Conservation (phyloP, 2,329 filamentous ascomycete species). For the Colletotrichum sp. region DNA sequence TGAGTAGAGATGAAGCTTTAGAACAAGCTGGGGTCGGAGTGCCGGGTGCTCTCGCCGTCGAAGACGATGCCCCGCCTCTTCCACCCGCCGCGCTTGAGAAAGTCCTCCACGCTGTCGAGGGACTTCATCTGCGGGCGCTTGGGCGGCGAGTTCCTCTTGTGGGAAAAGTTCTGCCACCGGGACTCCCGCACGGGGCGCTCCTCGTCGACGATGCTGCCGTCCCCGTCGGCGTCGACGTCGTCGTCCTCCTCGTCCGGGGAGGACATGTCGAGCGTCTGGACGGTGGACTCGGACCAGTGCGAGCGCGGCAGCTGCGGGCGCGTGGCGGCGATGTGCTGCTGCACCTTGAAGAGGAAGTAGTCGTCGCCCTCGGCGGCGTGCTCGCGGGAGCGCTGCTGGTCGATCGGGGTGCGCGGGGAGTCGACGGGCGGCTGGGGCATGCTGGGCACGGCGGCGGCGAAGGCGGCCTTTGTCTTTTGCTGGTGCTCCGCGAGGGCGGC, state of each 20-base stretch:
- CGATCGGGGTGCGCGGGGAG: slow-evolving; percentile 20
- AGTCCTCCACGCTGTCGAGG: slow-evolving; percentile 40
- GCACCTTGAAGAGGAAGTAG: slow-evolving; percentile 25
- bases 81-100: slow-evolving; percentile 48
- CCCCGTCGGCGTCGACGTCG: slow-evolving; percentile 9
- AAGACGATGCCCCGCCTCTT: slow-evolving; percentile 49
- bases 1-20: not conserved
- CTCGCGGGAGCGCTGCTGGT: slow-evolving; percentile 9
- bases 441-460: not conserved
- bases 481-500: not conserved
- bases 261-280: slow-evolving; percentile 24
- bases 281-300: slow-evolving; percentile 49
- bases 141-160: slow-evolving; percentile 28
- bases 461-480: not conserved
- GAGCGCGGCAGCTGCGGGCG: slow-evolving; percentile 34
- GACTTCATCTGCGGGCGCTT: slow-evolving; percentile 42
- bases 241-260: slow-evolving; percentile 22
- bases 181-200: slow-evolving; percentile 14
- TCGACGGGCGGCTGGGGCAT: slow-evolving; percentile 18
- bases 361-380: slow-evolving; percentile 19
- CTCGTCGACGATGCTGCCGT: slow-evolving; percentile 13
- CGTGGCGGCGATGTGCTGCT: slow-evolving; percentile 16
- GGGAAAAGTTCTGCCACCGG: slow-evolving; percentile 36
- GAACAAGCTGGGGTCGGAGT: slow-evolving; percentile 23
- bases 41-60: slow-evolving; percentile 32